A percentile compares a stretch with the other conserved stretches of the same genome.
Evolutionary conservation across 768 basidiomycete species (phyloP).

Genomic region (Podaxis sp.): DNA sequence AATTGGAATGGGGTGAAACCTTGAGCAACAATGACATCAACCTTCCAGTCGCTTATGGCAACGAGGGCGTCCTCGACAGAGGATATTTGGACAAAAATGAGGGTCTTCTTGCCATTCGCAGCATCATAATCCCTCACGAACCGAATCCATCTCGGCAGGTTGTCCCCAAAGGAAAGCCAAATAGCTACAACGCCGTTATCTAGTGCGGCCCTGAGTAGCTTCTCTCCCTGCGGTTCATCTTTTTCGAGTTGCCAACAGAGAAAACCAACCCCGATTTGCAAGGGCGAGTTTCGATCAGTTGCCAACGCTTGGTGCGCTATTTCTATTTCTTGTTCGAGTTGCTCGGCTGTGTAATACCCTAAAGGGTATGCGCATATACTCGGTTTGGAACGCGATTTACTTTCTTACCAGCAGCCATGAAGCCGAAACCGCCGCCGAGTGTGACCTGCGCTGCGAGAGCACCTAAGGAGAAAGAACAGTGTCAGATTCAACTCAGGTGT

Average conservation of each 20-base stretch:
- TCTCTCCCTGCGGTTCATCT: constrained; percentile 29
- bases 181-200: constrained; percentile 56
- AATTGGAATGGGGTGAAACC: constrained; percentile 33
- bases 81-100: constrained; percentile 63
- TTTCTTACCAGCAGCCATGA: constrained; percentile 55
- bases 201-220: constrained; percentile 46
- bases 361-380: not conserved
- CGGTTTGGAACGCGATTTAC: not conserved
- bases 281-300: constrained; percentile 26
- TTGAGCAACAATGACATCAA: constrained; percentile 75
- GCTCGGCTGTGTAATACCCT: constrained; percentile 46
- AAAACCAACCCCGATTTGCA: constrained; percentile 73
- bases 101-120: constrained; percentile 33
- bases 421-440: constrained; percentile 72
- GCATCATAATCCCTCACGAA: constrained; percentile 53
- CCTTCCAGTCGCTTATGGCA: constrained; percentile 64
- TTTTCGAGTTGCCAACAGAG: constrained; percentile 68
- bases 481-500: not conserved
- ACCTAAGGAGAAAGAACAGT: constrained; percentile 24
- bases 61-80: constrained; percentile 53
- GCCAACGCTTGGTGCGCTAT: constrained; percentile 45
- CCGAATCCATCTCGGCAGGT: constrained; percentile 56
- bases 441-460: constrained; percentile 56
- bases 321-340: constrained; percentile 46
- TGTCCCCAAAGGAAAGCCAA: constrained; percentile 71